Base-by-base conservation (phyloP, 2,329 filamentous ascomycete genomes). In the Diaporthe sp. region DNA sequence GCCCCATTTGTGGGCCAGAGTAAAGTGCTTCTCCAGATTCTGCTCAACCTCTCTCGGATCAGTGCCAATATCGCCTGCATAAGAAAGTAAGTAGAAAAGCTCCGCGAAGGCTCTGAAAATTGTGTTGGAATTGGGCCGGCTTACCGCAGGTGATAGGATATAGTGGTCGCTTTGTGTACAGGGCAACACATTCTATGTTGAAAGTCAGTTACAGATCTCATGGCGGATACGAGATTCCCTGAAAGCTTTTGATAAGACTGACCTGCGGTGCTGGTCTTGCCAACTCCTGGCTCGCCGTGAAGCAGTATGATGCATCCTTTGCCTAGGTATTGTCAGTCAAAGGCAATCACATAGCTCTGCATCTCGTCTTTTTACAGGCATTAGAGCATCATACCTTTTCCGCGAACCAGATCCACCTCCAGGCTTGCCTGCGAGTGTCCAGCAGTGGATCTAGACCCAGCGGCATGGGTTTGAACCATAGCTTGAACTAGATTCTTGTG, bases 401-500 rank as follows among this genome's bases (percentile, higher is more conserved):
- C 71, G 4, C 28, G 58, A 10, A 73, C 71, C 25, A 73, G 10
- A 35, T 73, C 71, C 13, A 73, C 47, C 60, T 67, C 71, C 3
- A 35, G 28, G 8, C 22, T 57, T 12, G 54, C 33, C 28, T 33
- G 54, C 17, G 28, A 10, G 28, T 35, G 54, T 7, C 54, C 54
- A 35, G 54, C 4, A 3, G 54, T n/a, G 1, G 54, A 57, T 9
- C 54, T 22, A 12, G 54, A 57, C 17, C 54, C 25, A 54, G 33
- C 35, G 25, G 71, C 40, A 42, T 82, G 78, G 8, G 75, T 80
- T 52, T 80, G 78, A 4, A 82, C 79, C 68, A 82, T 78, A 1
- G 79, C 80, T 30, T 78, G 78, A 7, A 83, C 77, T 28, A 82
- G 79, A 7, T 78, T 57, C 68, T 78, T 80, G 68, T 82, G 80